These are phyloP conservation scores for Zea luxurians DNA, from an alignment of 176 grass and related monocot genomes.

Conservation along the genomic window DNA sequence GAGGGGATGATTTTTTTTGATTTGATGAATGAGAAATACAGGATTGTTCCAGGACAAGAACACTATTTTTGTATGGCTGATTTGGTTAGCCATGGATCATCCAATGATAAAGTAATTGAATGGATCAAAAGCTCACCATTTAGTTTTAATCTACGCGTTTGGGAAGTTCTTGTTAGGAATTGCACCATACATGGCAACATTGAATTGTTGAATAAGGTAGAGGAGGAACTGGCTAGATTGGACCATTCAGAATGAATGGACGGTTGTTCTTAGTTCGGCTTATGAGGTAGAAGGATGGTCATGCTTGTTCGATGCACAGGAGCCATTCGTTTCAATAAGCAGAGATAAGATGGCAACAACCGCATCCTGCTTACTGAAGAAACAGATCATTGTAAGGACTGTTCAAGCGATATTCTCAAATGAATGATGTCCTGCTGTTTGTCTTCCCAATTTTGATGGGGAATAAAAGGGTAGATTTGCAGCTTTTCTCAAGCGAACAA, in stretches of 20 bases:
- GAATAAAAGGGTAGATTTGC: neutral
- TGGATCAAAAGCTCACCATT: constrained; percentile 47
- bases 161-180: constrained; percentile 48
- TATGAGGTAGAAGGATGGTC: constrained; percentile 14
- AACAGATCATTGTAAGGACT: neutral
- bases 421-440: neutral
- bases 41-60: constrained; percentile 52
- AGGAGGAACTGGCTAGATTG: constrained; percentile 26
- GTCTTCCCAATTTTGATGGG: neutral
- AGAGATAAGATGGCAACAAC: neutral
- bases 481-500: constrained; percentile 19
- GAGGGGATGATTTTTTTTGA: constrained; percentile 66
- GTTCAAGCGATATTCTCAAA: constrained; percentile 17
- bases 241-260: neutral
- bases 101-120: constrained; percentile 47
- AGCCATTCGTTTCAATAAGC: constrained; percentile 33
- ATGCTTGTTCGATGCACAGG: constrained; percentile 23
- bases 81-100: constrained; percentile 51
- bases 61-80: constrained; percentile 61
- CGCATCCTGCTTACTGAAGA: neutral
- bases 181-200: neutral
- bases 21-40: constrained; percentile 61
- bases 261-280: neutral
- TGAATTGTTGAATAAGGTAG: constrained; percentile 35
- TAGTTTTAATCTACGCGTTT: constrained; percentile 39